These are phyloP conservation scores for Clarkia xantiana DNA, from an alignment of 345 rosid genomes.

Conservation along the genomic window DNA sequence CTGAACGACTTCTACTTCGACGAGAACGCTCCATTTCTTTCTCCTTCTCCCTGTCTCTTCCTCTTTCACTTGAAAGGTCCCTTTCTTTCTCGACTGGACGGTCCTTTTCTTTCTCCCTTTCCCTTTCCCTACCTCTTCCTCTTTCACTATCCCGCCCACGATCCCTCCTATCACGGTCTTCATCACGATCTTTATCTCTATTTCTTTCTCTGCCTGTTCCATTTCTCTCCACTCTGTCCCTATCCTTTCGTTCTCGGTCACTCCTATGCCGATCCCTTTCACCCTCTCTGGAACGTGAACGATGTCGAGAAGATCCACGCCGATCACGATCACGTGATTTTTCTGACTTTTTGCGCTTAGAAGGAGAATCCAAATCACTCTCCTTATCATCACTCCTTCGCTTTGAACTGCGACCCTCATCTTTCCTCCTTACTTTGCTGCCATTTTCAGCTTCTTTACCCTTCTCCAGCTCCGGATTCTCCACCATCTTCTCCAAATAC, in stretches of 20 bases:
- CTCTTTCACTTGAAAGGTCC: no score
- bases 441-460: conserved; percentile 43
- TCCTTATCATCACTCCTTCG: conserved; percentile 39
- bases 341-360: conserved; percentile 39
- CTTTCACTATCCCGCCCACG: conserved; percentile 21
- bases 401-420: conserved; percentile 39
- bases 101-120: conserved; percentile 7
- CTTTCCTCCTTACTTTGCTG: conserved; percentile 24
- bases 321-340: conserved; percentile 36
- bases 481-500: conserved; percentile 81
- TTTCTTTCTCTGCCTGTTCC: conserved; percentile 15
- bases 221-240: conserved; percentile 34
- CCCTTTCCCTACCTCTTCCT: conserved; percentile 27
- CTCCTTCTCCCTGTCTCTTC: no score
- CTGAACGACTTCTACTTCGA: conserved; percentile 49
- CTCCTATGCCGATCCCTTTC: conserved; percentile 50
- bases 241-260: conserved; percentile 43
- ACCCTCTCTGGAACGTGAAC: conserved; percentile 58
- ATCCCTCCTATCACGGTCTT: conserved; percentile 24
- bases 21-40: conserved; percentile 18
- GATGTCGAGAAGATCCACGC: conserved; percentile 25
- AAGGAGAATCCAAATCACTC: conserved; percentile 28
- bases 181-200: conserved; percentile 23
- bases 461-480: conserved; percentile 43
- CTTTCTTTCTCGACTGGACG: no score